phyloP scores from a whole-genome alignment of 495 filamentous ascomycete species.

The Copromyces sp. region DNA sequence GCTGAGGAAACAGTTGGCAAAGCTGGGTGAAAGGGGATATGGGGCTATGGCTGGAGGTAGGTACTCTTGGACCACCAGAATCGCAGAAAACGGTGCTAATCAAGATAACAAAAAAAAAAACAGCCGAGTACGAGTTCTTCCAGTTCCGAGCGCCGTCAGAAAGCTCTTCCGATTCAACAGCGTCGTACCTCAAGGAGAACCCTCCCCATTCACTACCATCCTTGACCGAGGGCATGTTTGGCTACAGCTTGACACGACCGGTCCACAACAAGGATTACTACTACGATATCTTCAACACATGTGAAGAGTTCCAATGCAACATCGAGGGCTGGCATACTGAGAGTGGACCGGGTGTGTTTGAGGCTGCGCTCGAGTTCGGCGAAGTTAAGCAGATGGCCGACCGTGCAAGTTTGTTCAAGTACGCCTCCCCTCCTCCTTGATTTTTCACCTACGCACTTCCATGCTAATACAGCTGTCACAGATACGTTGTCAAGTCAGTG shows the following conservation, averaged over 20 bases:
- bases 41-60: slow-evolving; percentile 90
- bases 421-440: background rate
- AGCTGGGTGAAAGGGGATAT: slow-evolving; percentile 52
- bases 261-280: slow-evolving; percentile 92
- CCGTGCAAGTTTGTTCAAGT: slow-evolving; percentile 87
- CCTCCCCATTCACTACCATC: slow-evolving; percentile 58
- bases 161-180: slow-evolving; percentile 48
- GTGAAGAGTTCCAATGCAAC: slow-evolving; percentile 67
- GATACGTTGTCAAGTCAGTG: slow-evolving; percentile 74
- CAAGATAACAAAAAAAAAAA: slow-evolving; percentile 1
- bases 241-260: slow-evolving; percentile 87
- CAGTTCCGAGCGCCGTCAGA: slow-evolving; percentile 68
- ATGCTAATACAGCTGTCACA: slow-evolving; percentile 22
- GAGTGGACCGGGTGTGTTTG: slow-evolving; percentile 89
- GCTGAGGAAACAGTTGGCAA: slow-evolving; percentile 56
- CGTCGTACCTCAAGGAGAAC: slow-evolving; percentile 63
- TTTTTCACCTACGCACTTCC: background rate
- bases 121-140: slow-evolving; percentile 97
- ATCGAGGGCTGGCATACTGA: slow-evolving; percentile 98
- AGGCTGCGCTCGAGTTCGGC: slow-evolving; percentile 83
- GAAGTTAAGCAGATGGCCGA: slow-evolving; percentile 85
- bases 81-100: no score
- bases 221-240: slow-evolving; percentile 95
- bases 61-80: slow-evolving; percentile 6
- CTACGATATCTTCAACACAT: slow-evolving; percentile 80